These are phyloP conservation scores for Trypanosoma avium DNA, from an alignment of 208 protist species.

Conservation along the genomic window DNA sequence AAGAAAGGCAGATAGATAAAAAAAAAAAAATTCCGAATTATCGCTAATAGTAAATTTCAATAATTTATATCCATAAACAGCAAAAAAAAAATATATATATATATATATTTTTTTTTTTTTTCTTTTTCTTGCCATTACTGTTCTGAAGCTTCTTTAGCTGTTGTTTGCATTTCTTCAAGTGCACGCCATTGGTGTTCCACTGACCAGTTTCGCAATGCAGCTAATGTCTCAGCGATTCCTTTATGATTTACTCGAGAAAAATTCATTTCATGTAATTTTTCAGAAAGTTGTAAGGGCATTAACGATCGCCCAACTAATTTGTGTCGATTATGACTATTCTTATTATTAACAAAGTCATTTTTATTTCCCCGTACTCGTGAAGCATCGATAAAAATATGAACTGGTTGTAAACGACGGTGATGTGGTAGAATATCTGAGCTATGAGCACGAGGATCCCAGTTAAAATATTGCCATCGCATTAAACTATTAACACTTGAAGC, in stretches of 20 bases:
- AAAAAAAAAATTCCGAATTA: background rate
- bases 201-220: slow-evolving; percentile 36
- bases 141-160: background rate
- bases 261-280: slow-evolving; percentile 47
- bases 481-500: slow-evolving; percentile 31
- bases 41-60: no score
- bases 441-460: slow-evolving; percentile 81
- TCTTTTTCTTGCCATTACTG: background rate
- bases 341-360: no score
- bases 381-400: slow-evolving; percentile 69
- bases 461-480: slow-evolving; percentile 77
- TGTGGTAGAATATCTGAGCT: slow-evolving; percentile 71
- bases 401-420: slow-evolving; percentile 38
- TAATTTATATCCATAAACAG: no score
- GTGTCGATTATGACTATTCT: background rate
- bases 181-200: slow-evolving; percentile 35
- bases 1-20: no score
- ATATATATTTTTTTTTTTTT: background rate
- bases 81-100: no score
- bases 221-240: slow-evolving; percentile 21
- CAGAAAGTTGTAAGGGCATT: slow-evolving; percentile 47
- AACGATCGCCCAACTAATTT: slow-evolving; percentile 30
- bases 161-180: background rate
- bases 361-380: slow-evolving; percentile 34
- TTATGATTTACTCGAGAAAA: slow-evolving; percentile 35